Evolutionary conservation across 257 asterid genomes (phyloP).

Genomic region (Anisodus acutangulus): DNA sequence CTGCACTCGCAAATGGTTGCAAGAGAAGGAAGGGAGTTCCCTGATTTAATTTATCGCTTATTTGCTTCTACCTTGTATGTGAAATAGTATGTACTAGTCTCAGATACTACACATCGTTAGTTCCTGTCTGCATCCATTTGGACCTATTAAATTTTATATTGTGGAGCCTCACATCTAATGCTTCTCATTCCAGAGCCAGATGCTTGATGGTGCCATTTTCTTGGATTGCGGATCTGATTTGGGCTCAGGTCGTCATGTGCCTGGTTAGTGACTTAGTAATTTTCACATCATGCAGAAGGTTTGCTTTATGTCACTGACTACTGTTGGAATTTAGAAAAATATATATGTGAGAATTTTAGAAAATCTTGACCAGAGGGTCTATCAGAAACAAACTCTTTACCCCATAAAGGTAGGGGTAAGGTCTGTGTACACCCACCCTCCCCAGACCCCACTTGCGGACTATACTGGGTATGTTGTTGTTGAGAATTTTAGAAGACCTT

Average conservation of each 20-base stretch:
- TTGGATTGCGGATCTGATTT: conserved; percentile 90
- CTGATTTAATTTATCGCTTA: neutral
- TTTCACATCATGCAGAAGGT: conserved; percentile 4
- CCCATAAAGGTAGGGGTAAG: no score
- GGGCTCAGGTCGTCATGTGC: conserved; percentile 92
- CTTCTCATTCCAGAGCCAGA: conserved; percentile 54
- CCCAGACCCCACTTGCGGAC: no score
- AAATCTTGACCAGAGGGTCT: neutral
- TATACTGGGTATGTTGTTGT: no score
- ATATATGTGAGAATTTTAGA: neutral
- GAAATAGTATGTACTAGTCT: neutral
- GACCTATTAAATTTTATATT: conserved; percentile 10
- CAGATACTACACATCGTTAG: neutral
- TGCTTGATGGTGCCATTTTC: conserved; percentile 84
- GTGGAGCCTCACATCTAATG: conserved; percentile 21
- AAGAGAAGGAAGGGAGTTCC: neutral
- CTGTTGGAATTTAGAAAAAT: conserved; percentile 20
- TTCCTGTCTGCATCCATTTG: neutral
- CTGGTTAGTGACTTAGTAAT: conserved; percentile 63
- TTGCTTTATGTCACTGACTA: neutral
- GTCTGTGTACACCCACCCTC: no score
- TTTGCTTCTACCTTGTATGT: neutral
- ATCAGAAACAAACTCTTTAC: no score
- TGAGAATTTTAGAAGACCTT: neutral
- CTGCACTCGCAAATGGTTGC: neutral